phyloP scores from a whole-genome alignment of 345 rosid species.

The Gynandropsis gynandra region DNA sequence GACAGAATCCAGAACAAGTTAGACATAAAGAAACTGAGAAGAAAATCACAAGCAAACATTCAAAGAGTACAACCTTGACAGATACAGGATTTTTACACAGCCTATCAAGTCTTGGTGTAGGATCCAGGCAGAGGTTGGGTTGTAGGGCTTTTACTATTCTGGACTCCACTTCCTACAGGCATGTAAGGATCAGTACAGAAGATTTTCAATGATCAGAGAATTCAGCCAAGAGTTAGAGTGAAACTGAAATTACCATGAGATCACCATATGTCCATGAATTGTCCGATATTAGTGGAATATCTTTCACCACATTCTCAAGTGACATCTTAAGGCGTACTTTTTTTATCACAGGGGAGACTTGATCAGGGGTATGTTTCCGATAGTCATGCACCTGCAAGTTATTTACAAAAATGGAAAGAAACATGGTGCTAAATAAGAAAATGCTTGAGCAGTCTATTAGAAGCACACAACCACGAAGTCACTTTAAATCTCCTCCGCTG shows the following conservation, averaged over 20 bases:
- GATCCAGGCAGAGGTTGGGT: conserved; percentile 87
- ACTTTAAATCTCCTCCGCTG: conserved; percentile 2
- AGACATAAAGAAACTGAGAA: conserved; percentile 18
- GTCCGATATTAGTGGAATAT: conserved; percentile 72
- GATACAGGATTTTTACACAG: conserved; percentile 47
- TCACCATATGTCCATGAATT: conserved; percentile 95
- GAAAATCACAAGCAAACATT: conserved; percentile 15
- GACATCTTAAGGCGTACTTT: conserved; percentile 76
- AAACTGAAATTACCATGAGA: conserved; percentile 57
- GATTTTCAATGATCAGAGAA: conserved; percentile 4
- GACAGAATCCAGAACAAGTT: conserved; percentile 18
- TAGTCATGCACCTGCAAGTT: conserved; percentile 69
- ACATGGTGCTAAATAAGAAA: conserved; percentile 4
- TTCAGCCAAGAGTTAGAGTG: conserved; percentile 6
- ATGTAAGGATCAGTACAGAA: conserved; percentile 14
- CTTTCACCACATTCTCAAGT: conserved; percentile 85
- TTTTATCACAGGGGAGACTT: conserved; percentile 52
- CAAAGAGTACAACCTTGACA: conserved; percentile 41
- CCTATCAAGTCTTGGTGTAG: conserved; percentile 80
- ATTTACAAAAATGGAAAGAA: conserved; percentile 3
- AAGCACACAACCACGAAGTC: background rate
- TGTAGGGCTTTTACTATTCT: conserved; percentile 87
- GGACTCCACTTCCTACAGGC: conserved; percentile 84
- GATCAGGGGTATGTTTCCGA: conserved; percentile 46
- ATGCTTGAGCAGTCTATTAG: conserved; percentile 9